phyloP scores from a whole-genome alignment of 1,139 yeast species.

The Taphrina sp. region DNA sequence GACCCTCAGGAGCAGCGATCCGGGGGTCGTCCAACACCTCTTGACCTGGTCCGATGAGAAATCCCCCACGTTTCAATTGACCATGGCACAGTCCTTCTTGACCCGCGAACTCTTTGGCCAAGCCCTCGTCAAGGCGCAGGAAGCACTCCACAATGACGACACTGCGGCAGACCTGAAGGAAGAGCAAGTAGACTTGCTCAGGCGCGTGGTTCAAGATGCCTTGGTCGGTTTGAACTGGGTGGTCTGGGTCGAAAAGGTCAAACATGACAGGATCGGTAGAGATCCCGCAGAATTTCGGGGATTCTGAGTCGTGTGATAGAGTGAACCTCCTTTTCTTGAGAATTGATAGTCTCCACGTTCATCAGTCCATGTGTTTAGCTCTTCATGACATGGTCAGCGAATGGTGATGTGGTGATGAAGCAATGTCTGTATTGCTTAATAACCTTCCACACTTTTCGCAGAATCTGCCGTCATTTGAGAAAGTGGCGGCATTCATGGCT shows the following conservation, averaged over 20 bases:
- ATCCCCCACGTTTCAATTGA: slow-evolving; percentile 13
- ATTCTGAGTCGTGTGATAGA: too few relatives aligned
- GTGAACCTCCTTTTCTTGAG: too few relatives aligned
- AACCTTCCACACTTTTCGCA: too few relatives aligned
- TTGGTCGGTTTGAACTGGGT: slow-evolving; percentile 11
- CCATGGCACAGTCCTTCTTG: slow-evolving; percentile 12
- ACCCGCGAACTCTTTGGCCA: slow-evolving; percentile 26
- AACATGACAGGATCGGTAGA: slow-evolving; percentile 13
- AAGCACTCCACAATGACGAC: too few relatives aligned
- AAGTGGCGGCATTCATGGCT: too few relatives aligned
- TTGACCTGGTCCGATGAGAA: slow-evolving; percentile 26
- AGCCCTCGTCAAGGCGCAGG: slow-evolving; percentile 30
- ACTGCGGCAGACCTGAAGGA: slow-evolving; percentile 21
- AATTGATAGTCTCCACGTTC: too few relatives aligned
- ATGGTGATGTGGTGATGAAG: too few relatives aligned
- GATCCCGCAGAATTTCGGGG: slow-evolving; percentile 23
- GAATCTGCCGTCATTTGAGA: too few relatives aligned
- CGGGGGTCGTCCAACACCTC: slow-evolving; percentile 7
- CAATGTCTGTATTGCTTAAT: too few relatives aligned
- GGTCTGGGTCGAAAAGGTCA: slow-evolving; percentile 16
- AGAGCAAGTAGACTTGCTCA: slow-evolving; percentile 21
- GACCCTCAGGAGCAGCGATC: slow-evolving; percentile 4
- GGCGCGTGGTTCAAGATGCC: neutral
- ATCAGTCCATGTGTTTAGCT: too few relatives aligned
- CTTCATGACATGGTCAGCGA: too few relatives aligned